A percentile compares a stretch with the other conserved stretches of the same genome.
These are phyloP conservation scores for Fusarium sp. DNA, from an alignment of 2,329 filamentous ascomycete species.

Conservation along the genomic window DNA sequence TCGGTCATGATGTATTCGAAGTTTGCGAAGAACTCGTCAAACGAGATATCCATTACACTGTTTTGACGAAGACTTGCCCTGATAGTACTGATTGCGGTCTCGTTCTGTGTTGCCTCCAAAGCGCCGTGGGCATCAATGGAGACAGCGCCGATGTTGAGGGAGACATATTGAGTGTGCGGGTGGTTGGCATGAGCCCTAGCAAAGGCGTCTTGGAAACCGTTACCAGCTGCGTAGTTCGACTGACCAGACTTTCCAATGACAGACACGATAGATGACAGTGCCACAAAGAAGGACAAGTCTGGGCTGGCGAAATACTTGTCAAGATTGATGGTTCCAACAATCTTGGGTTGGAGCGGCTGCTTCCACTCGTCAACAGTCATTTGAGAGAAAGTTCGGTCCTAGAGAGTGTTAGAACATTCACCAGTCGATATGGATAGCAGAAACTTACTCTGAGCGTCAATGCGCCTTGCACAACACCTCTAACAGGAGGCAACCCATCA, in stretches of 20 bases:
- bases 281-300: constrained; percentile 5
- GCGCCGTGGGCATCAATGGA: constrained; percentile 14
- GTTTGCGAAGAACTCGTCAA: constrained; percentile 10
- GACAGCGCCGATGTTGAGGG: constrained; percentile 11
- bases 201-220: constrained; percentile 19
- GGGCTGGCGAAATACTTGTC: constrained; percentile 5
- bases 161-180: constrained; percentile 7
- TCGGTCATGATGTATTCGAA: constrained; percentile 7
- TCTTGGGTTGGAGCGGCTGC: constrained; percentile 7
- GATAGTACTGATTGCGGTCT: constrained; percentile 10
- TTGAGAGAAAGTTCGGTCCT: constrained; percentile 17
- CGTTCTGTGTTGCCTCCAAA: constrained; percentile 2
- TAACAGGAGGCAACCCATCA: not conserved
- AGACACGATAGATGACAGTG: constrained; percentile 12
- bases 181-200: not conserved
- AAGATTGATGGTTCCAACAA: constrained; percentile 15
- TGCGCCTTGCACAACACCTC: constrained; percentile 13
- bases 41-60: constrained; percentile 19
- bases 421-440: rapidly evolving
- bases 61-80: constrained; percentile 9
- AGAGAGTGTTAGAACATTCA: not conserved
- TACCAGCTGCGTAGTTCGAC: constrained; percentile 12
- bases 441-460: constrained; percentile 5
- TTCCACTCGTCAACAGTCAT: constrained; percentile 18
- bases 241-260: constrained; percentile 21